Evolutionary conservation across 1,284 basidiomycete genomes (phyloP).

Genomic region (Neolentinus lepideus): DNA sequence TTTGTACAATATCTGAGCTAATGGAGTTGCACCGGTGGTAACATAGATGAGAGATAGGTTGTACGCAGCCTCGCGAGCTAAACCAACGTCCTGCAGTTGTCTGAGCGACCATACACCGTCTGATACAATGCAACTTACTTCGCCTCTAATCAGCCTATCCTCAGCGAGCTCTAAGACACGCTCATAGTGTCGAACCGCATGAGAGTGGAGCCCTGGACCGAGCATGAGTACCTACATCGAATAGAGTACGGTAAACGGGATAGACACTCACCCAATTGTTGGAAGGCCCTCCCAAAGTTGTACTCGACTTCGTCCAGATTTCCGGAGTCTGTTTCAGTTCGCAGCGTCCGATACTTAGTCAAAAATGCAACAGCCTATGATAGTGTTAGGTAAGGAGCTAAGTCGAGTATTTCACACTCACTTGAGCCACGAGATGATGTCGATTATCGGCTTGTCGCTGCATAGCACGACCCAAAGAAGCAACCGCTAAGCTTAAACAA

Average conservation of each 20-base stretch:
- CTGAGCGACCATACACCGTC: neutral
- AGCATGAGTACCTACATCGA: constrained; percentile 3
- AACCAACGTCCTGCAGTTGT: constrained; percentile 30
- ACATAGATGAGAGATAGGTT: constrained; percentile 82
- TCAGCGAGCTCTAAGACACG: constrained; percentile 60
- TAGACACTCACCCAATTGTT: constrained; percentile 68
- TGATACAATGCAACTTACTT: constrained; percentile 10
- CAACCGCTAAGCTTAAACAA: constrained; percentile 75
- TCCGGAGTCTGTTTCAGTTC: constrained; percentile 29
- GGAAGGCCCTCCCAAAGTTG: constrained; percentile 88
- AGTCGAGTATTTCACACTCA: constrained; percentile 18
- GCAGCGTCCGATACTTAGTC: constrained; percentile 61
- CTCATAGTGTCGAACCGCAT: constrained; percentile 83
- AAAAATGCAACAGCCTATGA: constrained; percentile 77
- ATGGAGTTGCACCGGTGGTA: constrained; percentile 61
- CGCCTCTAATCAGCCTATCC: constrained; percentile 8
- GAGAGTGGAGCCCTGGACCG: constrained; percentile 61
- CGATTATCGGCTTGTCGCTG: constrained; percentile 93
- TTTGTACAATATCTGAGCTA: constrained; percentile 60
- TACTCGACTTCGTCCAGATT: constrained; percentile 77
- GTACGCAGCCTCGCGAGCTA: constrained; percentile 77
- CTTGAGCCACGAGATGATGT: constrained; percentile 80
- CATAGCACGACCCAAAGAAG: constrained; percentile 85
- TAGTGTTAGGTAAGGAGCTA: neutral
- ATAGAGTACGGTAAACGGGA: neutral